phyloP scores from a whole-genome alignment of 139 green algal species.

The Bryopsis sp. region DNA sequence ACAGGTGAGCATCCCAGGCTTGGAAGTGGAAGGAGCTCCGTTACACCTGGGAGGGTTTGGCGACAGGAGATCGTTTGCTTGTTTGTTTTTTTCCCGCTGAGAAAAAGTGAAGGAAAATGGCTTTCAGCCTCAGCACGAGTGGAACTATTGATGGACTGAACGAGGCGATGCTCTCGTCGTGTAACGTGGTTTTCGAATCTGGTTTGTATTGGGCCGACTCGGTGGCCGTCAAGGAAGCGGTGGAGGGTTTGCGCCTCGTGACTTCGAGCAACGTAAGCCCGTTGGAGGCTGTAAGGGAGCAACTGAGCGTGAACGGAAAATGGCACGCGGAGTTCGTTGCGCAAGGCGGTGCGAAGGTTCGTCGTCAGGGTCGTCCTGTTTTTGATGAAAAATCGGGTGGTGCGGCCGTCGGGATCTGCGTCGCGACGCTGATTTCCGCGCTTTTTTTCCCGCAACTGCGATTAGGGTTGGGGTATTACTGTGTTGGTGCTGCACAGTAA shows the following conservation, averaged over 20 bases:
- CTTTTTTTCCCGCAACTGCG: neutral
- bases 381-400: neutral
- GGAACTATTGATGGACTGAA: too few species aligned
- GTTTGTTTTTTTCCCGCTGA: too few species aligned
- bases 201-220: constrained; percentile 8
- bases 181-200: too few species aligned
- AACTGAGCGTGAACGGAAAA: constrained; percentile 1
- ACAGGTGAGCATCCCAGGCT: too few species aligned
- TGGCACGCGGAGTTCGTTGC: constrained; percentile 7
- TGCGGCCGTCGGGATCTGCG: neutral
- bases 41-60: too few species aligned
- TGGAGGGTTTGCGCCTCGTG: constrained; percentile 7
- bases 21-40: too few species aligned
- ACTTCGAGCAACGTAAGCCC: neutral
- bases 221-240: constrained; percentile 16
- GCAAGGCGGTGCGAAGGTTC: neutral
- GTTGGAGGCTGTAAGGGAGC: constrained; percentile 12
- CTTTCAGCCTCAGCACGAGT: too few species aligned
- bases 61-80: too few species aligned
- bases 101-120: too few species aligned
- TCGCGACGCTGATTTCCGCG: neutral
- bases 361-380: neutral
- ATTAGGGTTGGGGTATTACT: neutral
- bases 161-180: too few species aligned
- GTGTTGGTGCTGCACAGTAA: neutral